phyloP scores from a whole-genome alignment of 768 basidiomycete genomes.

The Mycena galericulata region DNA sequence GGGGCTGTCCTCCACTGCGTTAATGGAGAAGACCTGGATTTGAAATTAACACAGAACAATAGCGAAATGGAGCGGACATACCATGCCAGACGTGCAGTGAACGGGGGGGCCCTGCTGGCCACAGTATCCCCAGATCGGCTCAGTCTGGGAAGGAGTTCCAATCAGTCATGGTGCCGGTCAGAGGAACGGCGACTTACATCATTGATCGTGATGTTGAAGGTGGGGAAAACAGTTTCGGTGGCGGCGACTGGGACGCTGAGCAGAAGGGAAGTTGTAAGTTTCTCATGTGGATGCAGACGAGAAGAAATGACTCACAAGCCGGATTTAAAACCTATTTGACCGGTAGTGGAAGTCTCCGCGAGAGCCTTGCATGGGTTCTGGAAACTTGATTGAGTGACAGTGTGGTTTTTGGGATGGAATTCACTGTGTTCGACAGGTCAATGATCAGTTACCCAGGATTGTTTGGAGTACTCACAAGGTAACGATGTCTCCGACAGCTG shows the following conservation, averaged over 20 bases:
- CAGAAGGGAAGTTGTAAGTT: no score
- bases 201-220: slow-evolving; percentile 56
- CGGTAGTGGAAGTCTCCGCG: slow-evolving; percentile 23
- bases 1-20: no score
- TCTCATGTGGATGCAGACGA: no score
- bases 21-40: slow-evolving; percentile 51
- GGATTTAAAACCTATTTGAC: slow-evolving; percentile 41
- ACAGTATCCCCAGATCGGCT: slow-evolving; percentile 57
- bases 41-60: no score
- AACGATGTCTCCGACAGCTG: slow-evolving; percentile 37
- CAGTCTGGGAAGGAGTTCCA: slow-evolving; percentile 10
- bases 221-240: slow-evolving; percentile 49
- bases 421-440: neutral
- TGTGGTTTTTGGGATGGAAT: slow-evolving; percentile 43
- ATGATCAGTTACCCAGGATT: neutral
- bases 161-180: neutral
- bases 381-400: slow-evolving; percentile 47
- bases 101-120: slow-evolving; percentile 45
- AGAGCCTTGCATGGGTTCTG: slow-evolving; percentile 38
- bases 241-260: slow-evolving; percentile 44
- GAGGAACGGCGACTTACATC: slow-evolving; percentile 38
- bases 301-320: slow-evolving; percentile 37
- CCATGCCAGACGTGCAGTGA: slow-evolving; percentile 61
- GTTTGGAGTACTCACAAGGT: slow-evolving; percentile 23
- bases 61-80: slow-evolving; percentile 24